These are phyloP conservation scores for Rhizophora apiculata DNA, from an alignment of 345 rosid genomes.

Conservation along the genomic window DNA sequence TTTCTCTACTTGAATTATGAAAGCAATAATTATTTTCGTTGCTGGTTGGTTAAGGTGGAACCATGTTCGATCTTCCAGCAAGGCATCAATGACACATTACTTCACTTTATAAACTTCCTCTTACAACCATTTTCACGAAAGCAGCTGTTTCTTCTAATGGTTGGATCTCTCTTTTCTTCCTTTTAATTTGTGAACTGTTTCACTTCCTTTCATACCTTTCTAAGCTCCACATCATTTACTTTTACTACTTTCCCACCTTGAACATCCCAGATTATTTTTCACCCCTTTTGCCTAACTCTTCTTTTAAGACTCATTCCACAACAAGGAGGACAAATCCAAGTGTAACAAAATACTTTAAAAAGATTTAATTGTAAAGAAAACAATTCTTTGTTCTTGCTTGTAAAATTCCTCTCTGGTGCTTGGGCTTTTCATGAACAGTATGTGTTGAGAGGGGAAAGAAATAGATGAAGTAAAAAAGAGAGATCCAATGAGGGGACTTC, in stretches of 20 bases:
- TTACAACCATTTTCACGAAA: conserved; percentile 2
- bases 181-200: neutral
- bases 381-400: conserved; percentile 13
- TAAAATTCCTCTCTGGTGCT: neutral
- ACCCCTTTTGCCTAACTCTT: neutral
- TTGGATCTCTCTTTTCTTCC: too few species aligned
- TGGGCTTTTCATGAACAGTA: neutral
- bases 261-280: neutral
- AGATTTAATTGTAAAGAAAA: conserved; percentile 20
- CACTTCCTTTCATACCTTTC: neutral
- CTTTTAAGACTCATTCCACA: too few species aligned
- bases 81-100: neutral
- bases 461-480: conserved; percentile 12
- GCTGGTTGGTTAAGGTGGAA: neutral
- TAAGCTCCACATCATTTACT: conserved; percentile 15
- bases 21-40: neutral
- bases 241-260: conserved; percentile 1
- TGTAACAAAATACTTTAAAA: conserved; percentile 5
- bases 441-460: conserved; percentile 2
- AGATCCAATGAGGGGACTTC: conserved; percentile 18
- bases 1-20: too few species aligned
- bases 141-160: neutral
- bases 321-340: too few species aligned
- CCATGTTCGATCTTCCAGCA: conserved; percentile 6
- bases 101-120: conserved; percentile 9